phyloP scores from a whole-genome alignment of 2,329 filamentous ascomycete species.

The Xylaria sp. region DNA sequence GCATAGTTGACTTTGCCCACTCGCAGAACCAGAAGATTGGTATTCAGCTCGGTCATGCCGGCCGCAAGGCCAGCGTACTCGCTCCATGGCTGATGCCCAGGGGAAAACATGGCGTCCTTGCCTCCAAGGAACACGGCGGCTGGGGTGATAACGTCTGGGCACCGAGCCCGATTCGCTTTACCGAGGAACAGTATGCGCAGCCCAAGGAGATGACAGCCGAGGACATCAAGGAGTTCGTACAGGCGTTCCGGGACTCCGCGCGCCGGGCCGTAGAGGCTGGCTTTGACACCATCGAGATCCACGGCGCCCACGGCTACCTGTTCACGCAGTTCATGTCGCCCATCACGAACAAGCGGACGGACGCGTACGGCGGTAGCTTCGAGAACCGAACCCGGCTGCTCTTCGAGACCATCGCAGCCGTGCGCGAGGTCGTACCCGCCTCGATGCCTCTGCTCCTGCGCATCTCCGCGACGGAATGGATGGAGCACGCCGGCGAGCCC shows the following conservation, averaged over 20 bases:
- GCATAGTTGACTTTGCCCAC: constrained; percentile 81
- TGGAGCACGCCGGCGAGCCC: constrained; percentile 63
- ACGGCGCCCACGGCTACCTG: constrained; percentile 83
- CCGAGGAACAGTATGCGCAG: constrained; percentile 60
- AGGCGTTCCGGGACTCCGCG: constrained; percentile 51
- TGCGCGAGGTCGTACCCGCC: constrained; percentile 69
- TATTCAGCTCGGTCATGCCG: constrained; percentile 85
- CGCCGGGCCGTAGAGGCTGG: constrained; percentile 57
- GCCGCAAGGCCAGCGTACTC: constrained; percentile 71
- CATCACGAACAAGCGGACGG: constrained; percentile 72
- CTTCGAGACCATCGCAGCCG: constrained; percentile 72
- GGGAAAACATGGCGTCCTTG: constrained; percentile 50
- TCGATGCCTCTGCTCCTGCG: constrained; percentile 74
- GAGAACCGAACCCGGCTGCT: constrained; percentile 77
- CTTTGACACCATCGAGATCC: constrained; percentile 75
- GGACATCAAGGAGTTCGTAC: constrained; percentile 51
- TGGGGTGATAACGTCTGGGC: constrained; percentile 56
- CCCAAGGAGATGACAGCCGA: constrained; percentile 67
- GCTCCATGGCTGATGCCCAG: constrained; percentile 72
- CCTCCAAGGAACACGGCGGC: constrained; percentile 48
- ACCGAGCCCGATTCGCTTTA: constrained; percentile 68
- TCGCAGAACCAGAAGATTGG: constrained; percentile 79
- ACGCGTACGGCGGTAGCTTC: constrained; percentile 74
- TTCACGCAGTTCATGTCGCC: constrained; percentile 77
- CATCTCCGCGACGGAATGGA: constrained; percentile 74